Evolutionary conservation across 2,329 filamentous ascomycete genomes (phyloP), one percentile per base, ranked within the genome.

Genomic region (Fusarium gaditjirri): DNA sequence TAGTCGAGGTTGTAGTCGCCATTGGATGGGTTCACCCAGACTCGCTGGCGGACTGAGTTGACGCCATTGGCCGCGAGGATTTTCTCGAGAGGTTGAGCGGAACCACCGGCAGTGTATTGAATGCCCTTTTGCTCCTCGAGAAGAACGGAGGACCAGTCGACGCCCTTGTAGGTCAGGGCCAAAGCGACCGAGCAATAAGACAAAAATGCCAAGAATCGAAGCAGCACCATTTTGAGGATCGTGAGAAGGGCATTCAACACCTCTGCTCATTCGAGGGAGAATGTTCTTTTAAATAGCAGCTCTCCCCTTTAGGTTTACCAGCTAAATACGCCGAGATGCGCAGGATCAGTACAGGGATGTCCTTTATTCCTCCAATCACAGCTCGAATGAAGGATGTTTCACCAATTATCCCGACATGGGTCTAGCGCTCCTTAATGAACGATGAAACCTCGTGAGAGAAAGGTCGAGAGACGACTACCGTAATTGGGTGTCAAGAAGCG

Each of bases 1-100:
- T 94, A 94, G 65, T 88, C 88, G 44, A 93, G 84, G 79, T 92
- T 87, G 79, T 94, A 94, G 72, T 86, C 85, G 49, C 90, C 90
- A 72, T 88, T 86, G 16, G 86, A 83, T 0, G 90, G 89, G 73
- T 91, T 92, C 29, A 93, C 91, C 92, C 91, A 94, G 46, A 94
- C 80, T 31, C 92, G 86, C 78, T 94, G 91, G 23, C 91, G 88
- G 49, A 93, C 88, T 0, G 89, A 91, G 79, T 93, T 93, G 73
- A 92, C 87, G 19, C 91, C 92, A 33, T 84, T 87, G 16, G 81
- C 82, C 7, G 84, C 86, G 7, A 93, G 81, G 58, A 93, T 93
- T 5, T 81, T 84, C 76, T 94, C 92, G 3, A 94, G 83, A 0
- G 88, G 80, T 64, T 89, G 82, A 0, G 81, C 80, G 4, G 81